Percentiles rank a stretch among this genome's conserved stretches.
Conservation (phyloP, 2,329 filamentous ascomycete species). For the Arthrobotrys entomopaga region DNA sequence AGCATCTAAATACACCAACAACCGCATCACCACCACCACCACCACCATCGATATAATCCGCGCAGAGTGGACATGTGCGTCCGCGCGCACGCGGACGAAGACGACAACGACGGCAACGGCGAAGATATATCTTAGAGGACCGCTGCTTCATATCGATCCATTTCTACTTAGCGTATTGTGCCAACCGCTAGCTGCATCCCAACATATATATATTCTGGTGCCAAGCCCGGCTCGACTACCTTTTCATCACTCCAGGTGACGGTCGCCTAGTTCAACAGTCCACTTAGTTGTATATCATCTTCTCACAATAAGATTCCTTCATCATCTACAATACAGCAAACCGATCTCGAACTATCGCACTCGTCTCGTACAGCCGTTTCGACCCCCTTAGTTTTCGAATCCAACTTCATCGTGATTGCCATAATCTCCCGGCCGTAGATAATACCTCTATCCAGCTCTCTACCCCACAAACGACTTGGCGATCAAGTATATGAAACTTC, state of each 20-base stretch:
- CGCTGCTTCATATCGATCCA: no score
- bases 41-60: background rate
- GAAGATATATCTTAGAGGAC: background rate
- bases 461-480: background rate
- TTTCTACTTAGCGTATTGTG: background rate
- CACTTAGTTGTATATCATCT: background rate
- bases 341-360: no score
- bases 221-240: no score
- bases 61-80: slow-evolving; percentile 8
- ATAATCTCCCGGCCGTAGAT: background rate
- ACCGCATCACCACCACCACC: background rate
- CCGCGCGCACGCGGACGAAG: background rate
- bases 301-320: background rate
- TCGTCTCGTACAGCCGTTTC: background rate
- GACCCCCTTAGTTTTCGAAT: background rate
- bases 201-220: no score
- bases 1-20: no score
- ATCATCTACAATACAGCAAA: no score
- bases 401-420: background rate
- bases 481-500: no score
- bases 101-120: background rate
- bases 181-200: no score
- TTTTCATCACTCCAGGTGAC: no score
- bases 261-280: background rate
- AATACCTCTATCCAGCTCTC: background rate